Base-by-base conservation (phyloP, 768 basidiomycete genomes). In the Clitopilus hobsonii region DNA sequence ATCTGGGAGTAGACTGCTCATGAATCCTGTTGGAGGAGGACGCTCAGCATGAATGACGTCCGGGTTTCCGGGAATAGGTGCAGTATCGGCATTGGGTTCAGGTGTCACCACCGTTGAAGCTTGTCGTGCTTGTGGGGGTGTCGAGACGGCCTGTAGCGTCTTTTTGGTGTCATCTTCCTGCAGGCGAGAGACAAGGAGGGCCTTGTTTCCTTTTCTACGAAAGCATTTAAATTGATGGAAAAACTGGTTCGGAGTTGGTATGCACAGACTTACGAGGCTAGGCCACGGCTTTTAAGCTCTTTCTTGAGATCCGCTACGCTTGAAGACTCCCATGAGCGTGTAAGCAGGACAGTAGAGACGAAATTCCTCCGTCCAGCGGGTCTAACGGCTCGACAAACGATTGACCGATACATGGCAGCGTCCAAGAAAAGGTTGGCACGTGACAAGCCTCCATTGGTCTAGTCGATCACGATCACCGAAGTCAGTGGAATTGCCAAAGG, bases 1-100 rank as follows among this genome's bases (percentile, higher is more conserved):
- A 58, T 86, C 76, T 20, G 90, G 90, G 38, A 92, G 64, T 49
- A 69, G 73, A 60, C 88, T 66, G 57, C 77, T 74, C 59, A 82
- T 63, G 54, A 76, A 77, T 16, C 64, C 61, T 20, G 66, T 65
- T 6, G 71, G 55, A 11, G 69, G 64, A 20, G 60, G 47, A 27
- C 57, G 55, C 14, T 54, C 51, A 41, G 65, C 56, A 20, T 70
- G 67, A 2, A 72, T 55, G 18, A 69, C 58, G 20, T 75, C 66
- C 16, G 77, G 82, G 13, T 79, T 68, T 20, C 79, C 77, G 22
- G 79, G 72, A 5, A 76, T 65, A 8, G 57, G 66, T 59, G 30
- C 74, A 65, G 58, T 71, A 65, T 36, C 56, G 63, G 64, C 61
- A 24, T 59, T 63, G 2, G 69, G 63, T 25, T 51, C 67, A 55